phyloP scores from a whole-genome alignment of 108 stramenopile species.

The Pseudonitzschia delicatissima region DNA sequence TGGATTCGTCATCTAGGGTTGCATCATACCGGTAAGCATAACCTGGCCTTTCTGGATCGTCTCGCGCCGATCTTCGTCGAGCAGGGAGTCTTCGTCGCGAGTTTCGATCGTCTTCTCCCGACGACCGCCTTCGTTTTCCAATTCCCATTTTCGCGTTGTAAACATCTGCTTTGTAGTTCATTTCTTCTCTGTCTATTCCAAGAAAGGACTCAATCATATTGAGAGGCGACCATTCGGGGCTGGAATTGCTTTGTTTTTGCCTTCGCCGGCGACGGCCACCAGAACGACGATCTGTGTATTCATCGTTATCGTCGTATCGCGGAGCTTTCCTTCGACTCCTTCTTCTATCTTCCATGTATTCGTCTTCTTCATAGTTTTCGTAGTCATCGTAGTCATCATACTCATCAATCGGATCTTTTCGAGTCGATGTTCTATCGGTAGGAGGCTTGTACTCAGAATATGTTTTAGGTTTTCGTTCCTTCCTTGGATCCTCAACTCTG shows the following conservation, averaged over 20 bases:
- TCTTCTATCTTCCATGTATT: not conserved
- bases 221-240: constrained; percentile 17
- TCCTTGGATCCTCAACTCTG: not conserved
- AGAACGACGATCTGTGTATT: constrained; percentile 8
- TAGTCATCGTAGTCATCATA: constrained; percentile 18
- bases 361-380: constrained; percentile 14
- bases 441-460: not conserved
- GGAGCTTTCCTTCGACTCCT: not conserved
- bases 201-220: constrained; percentile 36
- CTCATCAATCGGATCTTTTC: not conserved
- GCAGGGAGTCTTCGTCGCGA: not conserved
- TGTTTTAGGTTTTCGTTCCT: not conserved
- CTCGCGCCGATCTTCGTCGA: constrained; percentile 1
- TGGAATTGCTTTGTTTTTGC: not conserved
- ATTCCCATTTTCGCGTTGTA: constrained; percentile 50
- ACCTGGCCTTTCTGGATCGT: constrained; percentile 39
- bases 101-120: not conserved
- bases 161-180: constrained; percentile 30
- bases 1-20: constrained; percentile 38
- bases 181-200: constrained; percentile 34
- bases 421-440: not conserved
- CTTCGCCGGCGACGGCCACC: constrained; percentile 31
- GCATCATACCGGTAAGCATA: constrained; percentile 62
- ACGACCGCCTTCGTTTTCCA: not conserved
- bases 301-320: constrained; percentile 17